Conservation (phyloP, 225 moss, liverwort and hornwort species). For the Straminergon stramineum region DNA sequence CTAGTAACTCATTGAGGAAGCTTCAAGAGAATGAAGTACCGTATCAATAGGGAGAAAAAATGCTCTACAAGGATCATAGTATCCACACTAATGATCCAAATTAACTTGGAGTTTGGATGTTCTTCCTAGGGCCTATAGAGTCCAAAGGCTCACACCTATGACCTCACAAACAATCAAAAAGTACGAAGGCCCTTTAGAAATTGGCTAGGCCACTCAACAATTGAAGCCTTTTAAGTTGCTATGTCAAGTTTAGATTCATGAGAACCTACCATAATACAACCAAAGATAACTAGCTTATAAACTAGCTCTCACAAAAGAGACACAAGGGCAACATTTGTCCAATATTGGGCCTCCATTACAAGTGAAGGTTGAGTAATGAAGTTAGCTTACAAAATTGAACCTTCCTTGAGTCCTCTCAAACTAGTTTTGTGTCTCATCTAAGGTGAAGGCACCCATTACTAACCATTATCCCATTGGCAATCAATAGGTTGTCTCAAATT, state of each 20-base stretch:
- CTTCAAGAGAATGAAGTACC: not conserved
- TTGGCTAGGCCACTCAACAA: too few relatives aligned
- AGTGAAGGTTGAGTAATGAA: fast-evolving
- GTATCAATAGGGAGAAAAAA: not conserved
- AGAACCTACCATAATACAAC: not conserved
- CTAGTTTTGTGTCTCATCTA: too few relatives aligned
- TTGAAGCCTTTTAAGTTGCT: fast-evolving
- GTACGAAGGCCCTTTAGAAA: fast-evolving
- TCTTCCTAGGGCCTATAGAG: fast-evolving
- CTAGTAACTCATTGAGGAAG: not conserved
- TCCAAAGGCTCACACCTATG: fast-evolving
- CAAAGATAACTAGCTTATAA: fast-evolving
- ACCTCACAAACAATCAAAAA: not conserved
- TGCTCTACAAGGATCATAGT: fast-evolving
- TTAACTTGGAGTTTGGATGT: not conserved
- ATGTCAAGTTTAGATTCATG: not conserved
- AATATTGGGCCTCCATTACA: not conserved
- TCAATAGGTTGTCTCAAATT: too few relatives aligned
- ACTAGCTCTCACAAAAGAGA: not conserved
- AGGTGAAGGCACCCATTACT: too few relatives aligned
- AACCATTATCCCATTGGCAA: too few relatives aligned
- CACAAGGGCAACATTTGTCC: fast-evolving
- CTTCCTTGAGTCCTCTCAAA: not conserved
- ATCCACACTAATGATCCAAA: not conserved
- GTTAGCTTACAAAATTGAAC: fast-evolving